A percentile compares a stretch with the other conserved stretches of the same genome.
Conservation (phyloP, 345 rosid species). For the Eucalyptus virginea region DNA sequence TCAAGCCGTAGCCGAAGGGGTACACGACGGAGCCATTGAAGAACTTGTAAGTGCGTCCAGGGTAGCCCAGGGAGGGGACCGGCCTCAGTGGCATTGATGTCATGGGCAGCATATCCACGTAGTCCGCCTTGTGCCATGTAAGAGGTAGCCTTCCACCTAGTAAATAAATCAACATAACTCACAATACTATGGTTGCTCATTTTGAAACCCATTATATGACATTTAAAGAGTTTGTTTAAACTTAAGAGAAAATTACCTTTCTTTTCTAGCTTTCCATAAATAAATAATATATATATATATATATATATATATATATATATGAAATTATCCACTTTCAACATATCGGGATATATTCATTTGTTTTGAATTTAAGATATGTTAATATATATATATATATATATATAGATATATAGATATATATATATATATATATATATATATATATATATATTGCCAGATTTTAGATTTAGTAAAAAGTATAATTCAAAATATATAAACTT, state of each 20-base stretch:
- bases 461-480: too few species aligned
- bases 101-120: slow-evolving; percentile 28
- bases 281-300: too few species aligned
- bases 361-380: neutral
- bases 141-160: slow-evolving; percentile 51
- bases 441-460: too few species aligned
- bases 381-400: too few species aligned
- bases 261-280: too few species aligned
- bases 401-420: too few species aligned
- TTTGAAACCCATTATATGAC: too few species aligned
- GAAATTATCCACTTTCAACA: too few species aligned
- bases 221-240: too few species aligned
- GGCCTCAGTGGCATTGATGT: slow-evolving; percentile 47
- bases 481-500: neutral
- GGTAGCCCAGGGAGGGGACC: slow-evolving; percentile 16
- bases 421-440: neutral
- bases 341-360: too few species aligned
- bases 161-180: neutral
- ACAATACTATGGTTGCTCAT: neutral
- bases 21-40: slow-evolving; percentile 35
- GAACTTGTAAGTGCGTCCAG: slow-evolving; percentile 53
- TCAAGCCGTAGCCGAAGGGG: slow-evolving; percentile 50
- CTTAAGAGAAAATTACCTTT: too few species aligned
- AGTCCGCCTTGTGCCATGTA: slow-evolving; percentile 34
- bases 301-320: too few species aligned